Evolutionary conservation across 2,329 filamentous ascomycete genomes (phyloP).

Genomic region (Emydomyces testavorans): DNA sequence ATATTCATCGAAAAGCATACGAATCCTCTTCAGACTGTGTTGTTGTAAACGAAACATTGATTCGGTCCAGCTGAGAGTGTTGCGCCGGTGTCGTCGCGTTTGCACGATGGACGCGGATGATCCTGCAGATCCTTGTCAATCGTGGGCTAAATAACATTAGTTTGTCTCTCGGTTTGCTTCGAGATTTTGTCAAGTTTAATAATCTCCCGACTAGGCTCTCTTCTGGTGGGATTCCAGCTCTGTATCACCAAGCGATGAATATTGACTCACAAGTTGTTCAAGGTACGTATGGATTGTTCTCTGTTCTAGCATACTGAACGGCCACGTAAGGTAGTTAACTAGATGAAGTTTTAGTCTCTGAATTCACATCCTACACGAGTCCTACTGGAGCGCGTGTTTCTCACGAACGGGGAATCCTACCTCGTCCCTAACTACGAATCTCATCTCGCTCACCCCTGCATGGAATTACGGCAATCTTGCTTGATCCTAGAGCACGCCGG

Average conservation of each 20-base stretch:
- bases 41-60: not conserved
- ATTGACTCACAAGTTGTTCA: no score
- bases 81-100: not conserved
- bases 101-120: no score
- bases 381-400: conserved; percentile 3
- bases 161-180: not conserved
- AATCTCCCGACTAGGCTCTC: not conserved
- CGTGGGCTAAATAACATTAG: not conserved
- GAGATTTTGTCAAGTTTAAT: not conserved
- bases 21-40: no score
- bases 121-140: not conserved
- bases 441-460: conserved; percentile 3
- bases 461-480: not conserved
- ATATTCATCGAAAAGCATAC: no score
- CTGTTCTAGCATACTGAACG: no score
- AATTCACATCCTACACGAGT: not conserved
- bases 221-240: no score
- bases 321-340: no score
- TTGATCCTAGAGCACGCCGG: not conserved
- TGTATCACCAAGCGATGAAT: no score
- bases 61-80: not conserved
- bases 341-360: no score
- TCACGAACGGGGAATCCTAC: conserved; percentile 8
- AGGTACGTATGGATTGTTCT: no score
- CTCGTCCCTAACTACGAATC: not conserved